These are phyloP conservation scores for Hanseniaspora osmophila DNA, from an alignment of 805 yeast genomes.

Conservation along the genomic window DNA sequence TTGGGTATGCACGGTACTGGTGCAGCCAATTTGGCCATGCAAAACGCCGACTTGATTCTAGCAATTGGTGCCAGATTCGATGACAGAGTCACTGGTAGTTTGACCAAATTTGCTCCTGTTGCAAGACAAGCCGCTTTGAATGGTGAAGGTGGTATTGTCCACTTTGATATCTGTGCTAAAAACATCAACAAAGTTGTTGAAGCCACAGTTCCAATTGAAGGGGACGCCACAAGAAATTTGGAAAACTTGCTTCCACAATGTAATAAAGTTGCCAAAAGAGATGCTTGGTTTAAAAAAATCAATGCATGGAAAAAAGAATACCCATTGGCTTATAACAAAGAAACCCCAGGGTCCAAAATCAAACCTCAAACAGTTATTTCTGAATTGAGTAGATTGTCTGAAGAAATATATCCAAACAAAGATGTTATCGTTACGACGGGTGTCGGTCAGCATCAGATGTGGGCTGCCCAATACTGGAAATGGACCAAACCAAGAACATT, in stretches of 20 bases:
- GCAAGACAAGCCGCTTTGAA: constrained; percentile 83
- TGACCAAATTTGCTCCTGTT: constrained; percentile 81
- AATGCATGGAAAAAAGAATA: constrained; percentile 72
- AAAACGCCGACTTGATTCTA: constrained; percentile 80
- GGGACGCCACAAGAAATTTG: constrained; percentile 79
- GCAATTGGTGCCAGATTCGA: constrained; percentile 97
- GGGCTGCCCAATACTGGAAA: constrained; percentile 97
- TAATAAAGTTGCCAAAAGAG: constrained; percentile 47
- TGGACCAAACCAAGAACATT: constrained; percentile 88
- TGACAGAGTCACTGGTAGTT: constrained; percentile 89
- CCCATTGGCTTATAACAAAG: constrained; percentile 72
- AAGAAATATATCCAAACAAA: constrained; percentile 32
- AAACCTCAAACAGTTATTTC: constrained; percentile 87
- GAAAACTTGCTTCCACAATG: constrained; percentile 59
- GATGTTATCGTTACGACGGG: constrained; percentile 90
- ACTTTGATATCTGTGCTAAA: constrained; percentile 91
- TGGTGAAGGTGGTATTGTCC: constrained; percentile 88
- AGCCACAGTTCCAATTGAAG: constrained; percentile 93
- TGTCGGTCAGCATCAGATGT: constrained; percentile 99
- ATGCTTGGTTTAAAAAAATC: constrained; percentile 66
- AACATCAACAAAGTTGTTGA: constrained; percentile 95
- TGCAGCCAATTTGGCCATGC: constrained; percentile 88
- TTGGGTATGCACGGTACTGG: constrained; percentile 97
- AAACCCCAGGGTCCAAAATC: constrained; percentile 65
- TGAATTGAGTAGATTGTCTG: constrained; percentile 62